Evolutionary conservation across 768 basidiomycete genomes (phyloP).

Genomic region (Cyclocybe cylindracea): DNA sequence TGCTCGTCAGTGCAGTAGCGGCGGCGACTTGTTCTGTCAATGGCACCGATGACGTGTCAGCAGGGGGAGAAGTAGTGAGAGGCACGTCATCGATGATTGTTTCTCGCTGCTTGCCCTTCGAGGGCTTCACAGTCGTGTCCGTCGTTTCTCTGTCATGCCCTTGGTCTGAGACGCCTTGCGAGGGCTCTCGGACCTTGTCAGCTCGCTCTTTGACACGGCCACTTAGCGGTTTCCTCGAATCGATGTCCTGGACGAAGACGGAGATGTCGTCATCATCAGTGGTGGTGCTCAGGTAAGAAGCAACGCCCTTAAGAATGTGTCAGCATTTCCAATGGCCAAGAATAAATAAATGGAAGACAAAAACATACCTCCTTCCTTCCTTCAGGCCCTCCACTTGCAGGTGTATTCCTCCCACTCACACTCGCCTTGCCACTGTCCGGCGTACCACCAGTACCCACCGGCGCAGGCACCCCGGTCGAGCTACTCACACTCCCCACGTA

Average conservation of each 20-base stretch:
- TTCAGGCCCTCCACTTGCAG: constrained; percentile 25
- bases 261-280: too few relatives aligned
- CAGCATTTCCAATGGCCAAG: too few relatives aligned
- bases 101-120: constrained; percentile 8
- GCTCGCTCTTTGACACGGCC: too few relatives aligned
- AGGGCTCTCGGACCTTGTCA: too few relatives aligned
- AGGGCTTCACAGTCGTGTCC: constrained; percentile 9
- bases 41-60: constrained; percentile 1
- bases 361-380: neutral
- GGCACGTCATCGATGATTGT: constrained; percentile 1
- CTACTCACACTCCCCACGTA: constrained; percentile 41
- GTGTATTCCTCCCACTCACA: constrained; percentile 14
- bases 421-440: constrained; percentile 13
- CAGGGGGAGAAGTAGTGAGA: constrained; percentile 10
- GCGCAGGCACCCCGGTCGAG: constrained; percentile 23
- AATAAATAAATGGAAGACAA: neutral
- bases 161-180: too few relatives aligned
- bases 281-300: neutral
- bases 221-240: neutral
- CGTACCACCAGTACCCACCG: constrained; percentile 8
- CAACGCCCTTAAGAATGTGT: too few relatives aligned
- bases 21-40: neutral
- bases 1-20: neutral
- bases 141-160: too few relatives aligned
- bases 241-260: neutral